Base-by-base conservation (phyloP, 2,329 filamentous ascomycete species). In the Gyromitra esculenta region DNA sequence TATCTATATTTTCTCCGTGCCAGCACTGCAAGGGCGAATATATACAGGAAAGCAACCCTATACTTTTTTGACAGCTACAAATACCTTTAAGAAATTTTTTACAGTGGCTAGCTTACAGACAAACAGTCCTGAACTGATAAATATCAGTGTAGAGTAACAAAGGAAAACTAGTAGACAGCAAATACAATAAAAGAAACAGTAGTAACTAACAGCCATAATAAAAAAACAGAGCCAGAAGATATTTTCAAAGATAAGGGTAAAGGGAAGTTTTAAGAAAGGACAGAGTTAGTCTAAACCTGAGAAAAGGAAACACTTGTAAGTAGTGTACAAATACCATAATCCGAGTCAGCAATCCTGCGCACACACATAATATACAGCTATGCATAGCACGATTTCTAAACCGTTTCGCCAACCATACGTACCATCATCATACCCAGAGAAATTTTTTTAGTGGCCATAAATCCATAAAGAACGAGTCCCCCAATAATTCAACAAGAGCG, bases 241-340 rank as follows among this genome's bases (percentile, higher is more conserved):
- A 68, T 69, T 65, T 65, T 68, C 70, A 73, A 73, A 66, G 70
- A 76, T 73, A 57, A 65, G 50, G 73, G 54, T 50, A 68, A 59
- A 62, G 13, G 67, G 31, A 73, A 77, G 66, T 39, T 69, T 69
- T 48, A 77, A 75, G 54, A 75, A 75, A 75, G 60, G 72, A 68
- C 65, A 75, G 65, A 50, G 75, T 70, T 67, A 75, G 72, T 77
- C 75, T 77, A 77, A 75, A 73, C 72, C 59, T 70, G 57, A 69
- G 4, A 59, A 56, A 75, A 70, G 50, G 41, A 64, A 75, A 77
- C 69, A 77, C 72, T 66, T 78, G 68, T 79, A 78, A 78, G 75
- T 79, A 79, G 76, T 78, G 75, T 79, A 79, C 78, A 79, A 75
- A 75, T 75, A 78, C 78, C 78, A 75, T 68, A 77, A 65, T 65